These are phyloP conservation scores for Suhomyces chickasaworum DNA, from an alignment of 1,139 yeast species.

Conservation along the genomic window DNA sequence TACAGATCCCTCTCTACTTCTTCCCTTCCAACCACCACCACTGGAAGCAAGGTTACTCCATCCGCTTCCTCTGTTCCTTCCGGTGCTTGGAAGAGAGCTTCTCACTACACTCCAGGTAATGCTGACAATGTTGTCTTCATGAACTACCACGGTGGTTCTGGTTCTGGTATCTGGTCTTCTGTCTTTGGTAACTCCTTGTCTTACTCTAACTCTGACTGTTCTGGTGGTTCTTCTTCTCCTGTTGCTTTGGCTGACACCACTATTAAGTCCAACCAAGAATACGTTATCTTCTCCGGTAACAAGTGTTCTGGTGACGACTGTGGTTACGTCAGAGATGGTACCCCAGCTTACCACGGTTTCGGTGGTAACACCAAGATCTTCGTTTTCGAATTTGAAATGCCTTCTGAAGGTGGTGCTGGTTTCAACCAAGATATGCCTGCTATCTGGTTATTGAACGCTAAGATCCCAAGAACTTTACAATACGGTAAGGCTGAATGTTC, in stretches of 20 bases:
- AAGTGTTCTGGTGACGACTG: constrained; percentile 56
- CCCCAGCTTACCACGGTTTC: constrained; percentile 75
- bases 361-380: constrained; percentile 67
- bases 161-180: constrained; percentile 31
- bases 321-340: constrained; percentile 72
- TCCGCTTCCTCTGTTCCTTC: constrained; percentile 15
- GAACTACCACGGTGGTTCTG: constrained; percentile 31
- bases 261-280: constrained; percentile 60
- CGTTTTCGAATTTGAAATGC: constrained; percentile 71
- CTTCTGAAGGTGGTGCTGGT: constrained; percentile 39
- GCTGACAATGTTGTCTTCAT: constrained; percentile 28
- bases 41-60: constrained; percentile 11
- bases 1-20: constrained; percentile 18
- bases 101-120: constrained; percentile 31
- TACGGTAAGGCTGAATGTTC: constrained; percentile 66
- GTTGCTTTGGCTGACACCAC: constrained; percentile 55
- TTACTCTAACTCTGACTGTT: constrained; percentile 41
- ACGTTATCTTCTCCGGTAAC: constrained; percentile 57
- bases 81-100: constrained; percentile 28
- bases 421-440: constrained; percentile 70
- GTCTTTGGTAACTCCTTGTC: constrained; percentile 31
- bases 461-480: constrained; percentile 79
- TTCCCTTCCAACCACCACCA: constrained; percentile 17
- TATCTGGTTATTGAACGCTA: constrained; percentile 74
- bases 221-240: constrained; percentile 40